These are phyloP conservation scores for Ogataea methylovora DNA, from an alignment of 805 yeast species.

Conservation along the genomic window DNA sequence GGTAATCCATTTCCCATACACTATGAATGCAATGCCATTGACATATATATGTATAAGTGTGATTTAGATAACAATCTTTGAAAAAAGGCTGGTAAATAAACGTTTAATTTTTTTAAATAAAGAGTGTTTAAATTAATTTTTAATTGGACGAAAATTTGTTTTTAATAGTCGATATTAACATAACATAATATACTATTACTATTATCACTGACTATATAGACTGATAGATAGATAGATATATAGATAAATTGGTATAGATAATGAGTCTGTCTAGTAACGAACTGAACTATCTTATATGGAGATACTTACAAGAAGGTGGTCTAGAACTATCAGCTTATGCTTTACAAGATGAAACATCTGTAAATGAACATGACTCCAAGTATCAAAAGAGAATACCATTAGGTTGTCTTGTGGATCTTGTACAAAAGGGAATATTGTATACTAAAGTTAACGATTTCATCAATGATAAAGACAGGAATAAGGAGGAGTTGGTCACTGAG, in stretches of 20 bases:
- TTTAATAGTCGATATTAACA: too few species aligned
- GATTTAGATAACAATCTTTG: too few species aligned
- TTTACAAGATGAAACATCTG: slow-evolving; percentile 63
- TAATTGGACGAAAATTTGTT: too few species aligned
- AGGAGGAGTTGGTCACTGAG: slow-evolving; percentile 4
- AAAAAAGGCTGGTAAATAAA: too few species aligned
- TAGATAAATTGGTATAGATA: background rate
- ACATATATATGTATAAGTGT: too few species aligned
- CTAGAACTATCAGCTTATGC: slow-evolving; percentile 74
- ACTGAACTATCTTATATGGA: slow-evolving; percentile 86
- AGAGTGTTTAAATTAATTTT: too few species aligned
- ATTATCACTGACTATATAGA: too few species aligned
- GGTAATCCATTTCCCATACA: too few species aligned
- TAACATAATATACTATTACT: too few species aligned
- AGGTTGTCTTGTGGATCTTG: slow-evolving; percentile 73
- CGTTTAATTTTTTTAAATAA: too few species aligned
- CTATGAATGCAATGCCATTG: too few species aligned
- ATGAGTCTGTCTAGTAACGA: slow-evolving; percentile 83
- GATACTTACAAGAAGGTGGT: slow-evolving; percentile 85
- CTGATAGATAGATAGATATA: background rate
- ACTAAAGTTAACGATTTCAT: slow-evolving; percentile 37
- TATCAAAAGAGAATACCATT: slow-evolving; percentile 52
- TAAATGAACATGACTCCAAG: slow-evolving; percentile 42
- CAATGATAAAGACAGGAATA: slow-evolving; percentile 1
- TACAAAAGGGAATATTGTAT: slow-evolving; percentile 81